These are phyloP conservation scores for Populus pruinosa DNA, from an alignment of 345 rosid species.

Conservation along the genomic window DNA sequence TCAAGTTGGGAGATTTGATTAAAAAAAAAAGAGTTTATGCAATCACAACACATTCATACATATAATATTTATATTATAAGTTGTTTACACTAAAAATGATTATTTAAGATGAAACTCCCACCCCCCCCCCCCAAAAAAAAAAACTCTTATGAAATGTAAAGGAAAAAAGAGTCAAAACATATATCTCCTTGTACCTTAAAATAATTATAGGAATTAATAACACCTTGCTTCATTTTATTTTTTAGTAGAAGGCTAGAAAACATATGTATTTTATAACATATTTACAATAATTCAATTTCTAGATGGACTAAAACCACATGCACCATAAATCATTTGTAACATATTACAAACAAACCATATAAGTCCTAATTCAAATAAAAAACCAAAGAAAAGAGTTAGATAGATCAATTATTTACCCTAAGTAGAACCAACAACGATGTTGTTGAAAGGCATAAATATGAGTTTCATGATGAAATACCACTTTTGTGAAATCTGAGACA, in stretches of 20 bases:
- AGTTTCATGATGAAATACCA: constrained; percentile 23
- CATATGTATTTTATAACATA: not conserved
- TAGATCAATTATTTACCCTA: not conserved
- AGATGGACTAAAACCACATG: not conserved
- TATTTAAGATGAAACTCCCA: too few relatives aligned
- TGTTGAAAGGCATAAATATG: constrained; percentile 24
- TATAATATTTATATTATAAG: too few relatives aligned
- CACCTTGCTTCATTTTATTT: not conserved
- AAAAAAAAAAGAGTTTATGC: too few relatives aligned
- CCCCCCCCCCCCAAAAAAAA: too few relatives aligned
- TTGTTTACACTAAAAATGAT: too few relatives aligned
- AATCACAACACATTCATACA: too few relatives aligned
- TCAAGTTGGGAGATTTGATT: too few relatives aligned
- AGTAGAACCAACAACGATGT: constrained; percentile 18
- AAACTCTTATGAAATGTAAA: not conserved
- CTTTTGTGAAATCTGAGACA: constrained; percentile 18
- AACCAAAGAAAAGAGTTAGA: too few relatives aligned
- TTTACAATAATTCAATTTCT: too few relatives aligned
- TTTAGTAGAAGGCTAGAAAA: too few relatives aligned
- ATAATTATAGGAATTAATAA: not conserved
- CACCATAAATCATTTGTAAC: not conserved
- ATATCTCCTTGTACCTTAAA: not conserved
- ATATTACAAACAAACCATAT: not conserved
- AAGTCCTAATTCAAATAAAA: not conserved
- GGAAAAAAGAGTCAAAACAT: too few relatives aligned